phyloP scores from a whole-genome alignment of 345 rosid genomes.

The Dimocarpus longan region DNA sequence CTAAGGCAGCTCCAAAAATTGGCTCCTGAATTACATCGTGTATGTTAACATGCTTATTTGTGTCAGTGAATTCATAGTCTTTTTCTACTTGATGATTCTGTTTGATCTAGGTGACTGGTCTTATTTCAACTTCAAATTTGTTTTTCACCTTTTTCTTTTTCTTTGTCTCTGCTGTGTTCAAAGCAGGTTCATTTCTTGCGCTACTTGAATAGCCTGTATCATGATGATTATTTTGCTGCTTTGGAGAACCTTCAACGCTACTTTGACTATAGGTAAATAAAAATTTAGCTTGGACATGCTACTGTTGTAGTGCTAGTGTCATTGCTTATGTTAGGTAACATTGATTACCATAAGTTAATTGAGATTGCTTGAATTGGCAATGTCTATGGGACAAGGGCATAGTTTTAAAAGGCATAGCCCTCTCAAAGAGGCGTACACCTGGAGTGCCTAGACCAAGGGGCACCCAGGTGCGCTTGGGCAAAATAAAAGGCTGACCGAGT shows the following conservation, averaged over 20 bases:
- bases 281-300: constrained; percentile 12
- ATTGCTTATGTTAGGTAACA: neutral
- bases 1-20: constrained; percentile 73
- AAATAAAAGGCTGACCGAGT: too few species aligned
- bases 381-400: neutral
- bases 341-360: neutral
- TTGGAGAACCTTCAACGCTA: constrained; percentile 88
- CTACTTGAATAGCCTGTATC: constrained; percentile 83
- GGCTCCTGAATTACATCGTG: constrained; percentile 96
- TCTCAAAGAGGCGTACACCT: too few species aligned
- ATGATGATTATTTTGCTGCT: constrained; percentile 88
- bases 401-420: too few species aligned
- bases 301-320: neutral
- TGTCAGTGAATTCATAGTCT: constrained; percentile 3
- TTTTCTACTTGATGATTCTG: neutral
- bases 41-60: constrained; percentile 39
- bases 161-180: constrained; percentile 12
- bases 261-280: constrained; percentile 89
- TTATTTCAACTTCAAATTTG: constrained; percentile 19
- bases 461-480: too few species aligned
- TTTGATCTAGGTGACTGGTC: neutral
- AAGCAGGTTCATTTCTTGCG: constrained; percentile 93
- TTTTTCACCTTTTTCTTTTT: neutral
- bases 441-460: too few species aligned
- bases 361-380: constrained; percentile 5